Base-by-base conservation (phyloP, 1,284 basidiomycete species). In the Pseudozyma pruni region DNA sequence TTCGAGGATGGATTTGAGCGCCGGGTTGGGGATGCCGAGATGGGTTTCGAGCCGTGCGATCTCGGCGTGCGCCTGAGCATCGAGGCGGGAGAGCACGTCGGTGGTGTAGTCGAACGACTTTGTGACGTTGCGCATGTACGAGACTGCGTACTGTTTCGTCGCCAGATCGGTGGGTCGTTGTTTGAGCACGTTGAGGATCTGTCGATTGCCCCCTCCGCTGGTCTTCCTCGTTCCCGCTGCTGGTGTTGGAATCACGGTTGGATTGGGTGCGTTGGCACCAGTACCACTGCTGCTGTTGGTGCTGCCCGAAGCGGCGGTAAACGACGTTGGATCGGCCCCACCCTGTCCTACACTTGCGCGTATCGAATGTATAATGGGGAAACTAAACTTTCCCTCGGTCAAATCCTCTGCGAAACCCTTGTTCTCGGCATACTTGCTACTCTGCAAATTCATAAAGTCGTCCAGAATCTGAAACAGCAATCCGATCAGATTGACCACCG, bases 381-480 rank as follows among this genome's bases (percentile, higher is more conserved):
- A 98, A 16, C 91, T 93, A 83, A 98, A 97, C 82, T 98, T 97
- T 2, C 94, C 94, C 83, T 98, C 94, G 0, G 92, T 92, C 8
- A 98, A 85, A 78, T 97, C 94, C 83, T 98, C 94, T 7, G 91
- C 91, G 79, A 92, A 97, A 6, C 94, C 94, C 83, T 98, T 98
- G 84, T 95, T 94, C 32, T 88, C 86, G 2, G 90, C 86, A 78
- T 98, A 97, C 90, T 94, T 73, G 16, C 50, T 87, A 43, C 90
- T 93, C 76, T 94, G 90, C 31, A 98, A 85, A 81, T 98, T 98
- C 90, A 96, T 92, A 61, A 95, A 93, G 81, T 99, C 95, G 81
- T 99, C 96, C 22, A 94, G 86, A 71, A 99, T 96, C 83, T 98
- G 96, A 82, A 95, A 98, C 78, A 90, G 91, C 14, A 98, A 88